A percentile compares a stretch with the other conserved stretches of the same genome.
Conservation (phyloP, 208 protist species). For the Acanthamoeba rhysodes region DNA sequence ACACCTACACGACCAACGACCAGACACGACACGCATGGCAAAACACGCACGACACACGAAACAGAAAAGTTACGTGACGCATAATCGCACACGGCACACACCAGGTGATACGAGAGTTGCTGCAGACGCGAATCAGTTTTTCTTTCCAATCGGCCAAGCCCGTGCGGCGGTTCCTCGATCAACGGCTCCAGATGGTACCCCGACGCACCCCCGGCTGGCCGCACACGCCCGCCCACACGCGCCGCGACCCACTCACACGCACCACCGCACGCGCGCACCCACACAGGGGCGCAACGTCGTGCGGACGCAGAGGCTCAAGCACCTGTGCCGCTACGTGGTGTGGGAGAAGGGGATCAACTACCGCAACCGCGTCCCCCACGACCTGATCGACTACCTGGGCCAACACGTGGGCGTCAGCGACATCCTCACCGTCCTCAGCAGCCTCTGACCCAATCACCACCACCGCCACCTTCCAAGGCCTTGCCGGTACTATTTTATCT, state of each 20-base stretch:
- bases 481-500: no score
- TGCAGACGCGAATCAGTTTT: background rate
- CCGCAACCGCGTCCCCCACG: background rate
- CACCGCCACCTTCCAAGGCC: no score
- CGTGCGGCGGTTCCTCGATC: background rate
- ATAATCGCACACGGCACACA: no score
- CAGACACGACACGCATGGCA: background rate
- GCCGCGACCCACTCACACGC: no score
- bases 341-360: conserved; percentile 13
- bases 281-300: background rate
- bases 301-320: conserved; percentile 6
- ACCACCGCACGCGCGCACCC: background rate
- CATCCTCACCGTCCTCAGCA: conserved; percentile 32
- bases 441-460: conserved; percentile 2
- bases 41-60: no score
- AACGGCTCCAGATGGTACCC: background rate
- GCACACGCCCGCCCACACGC: no score
- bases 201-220: no score
- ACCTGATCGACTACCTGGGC: conserved; percentile 21
- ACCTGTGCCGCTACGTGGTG: background rate
- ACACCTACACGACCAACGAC: background rate
- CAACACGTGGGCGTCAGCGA: background rate
- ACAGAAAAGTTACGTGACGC: no score
- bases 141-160: background rate
- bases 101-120: background rate